Evolutionary conservation across 2,329 filamentous ascomycete species (phyloP).

Genomic region (Aspergillus fischeri): DNA sequence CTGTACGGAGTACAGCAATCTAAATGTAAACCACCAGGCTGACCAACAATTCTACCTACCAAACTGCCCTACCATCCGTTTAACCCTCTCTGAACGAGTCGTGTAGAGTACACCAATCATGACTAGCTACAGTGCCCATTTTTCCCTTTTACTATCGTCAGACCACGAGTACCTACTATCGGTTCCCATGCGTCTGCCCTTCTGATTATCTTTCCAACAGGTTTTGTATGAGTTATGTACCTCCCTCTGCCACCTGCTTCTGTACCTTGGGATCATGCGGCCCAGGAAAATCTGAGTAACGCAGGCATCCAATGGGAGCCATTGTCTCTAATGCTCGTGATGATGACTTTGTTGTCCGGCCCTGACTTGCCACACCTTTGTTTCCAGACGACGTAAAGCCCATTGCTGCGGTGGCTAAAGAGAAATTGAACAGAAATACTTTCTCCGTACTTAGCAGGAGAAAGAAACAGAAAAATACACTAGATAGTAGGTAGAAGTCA

Average conservation of each 20-base stretch:
- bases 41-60: neutral
- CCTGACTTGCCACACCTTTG: neutral
- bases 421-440: neutral
- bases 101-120: neutral
- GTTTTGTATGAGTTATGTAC: neutral
- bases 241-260: neutral
- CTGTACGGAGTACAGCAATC: neutral
- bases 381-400: neutral
- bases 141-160: conserved; percentile 13
- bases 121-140: conserved; percentile 11
- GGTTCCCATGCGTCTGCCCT: conserved; percentile 1
- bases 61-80: neutral
- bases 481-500: neutral
- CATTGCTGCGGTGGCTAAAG: neutral
- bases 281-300: neutral
- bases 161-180: neutral
- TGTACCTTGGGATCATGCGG: neutral
- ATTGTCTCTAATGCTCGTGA: neutral
- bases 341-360: neutral
- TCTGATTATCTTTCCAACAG: conserved; percentile 9
- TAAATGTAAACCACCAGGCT: neutral
- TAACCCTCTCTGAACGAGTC: neutral
- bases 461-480: neutral
- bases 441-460: neutral
- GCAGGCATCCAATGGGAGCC: neutral